Evolutionary conservation across 495 filamentous ascomycete species (phyloP).

Genomic region (Alectoria sarmentosa): DNA sequence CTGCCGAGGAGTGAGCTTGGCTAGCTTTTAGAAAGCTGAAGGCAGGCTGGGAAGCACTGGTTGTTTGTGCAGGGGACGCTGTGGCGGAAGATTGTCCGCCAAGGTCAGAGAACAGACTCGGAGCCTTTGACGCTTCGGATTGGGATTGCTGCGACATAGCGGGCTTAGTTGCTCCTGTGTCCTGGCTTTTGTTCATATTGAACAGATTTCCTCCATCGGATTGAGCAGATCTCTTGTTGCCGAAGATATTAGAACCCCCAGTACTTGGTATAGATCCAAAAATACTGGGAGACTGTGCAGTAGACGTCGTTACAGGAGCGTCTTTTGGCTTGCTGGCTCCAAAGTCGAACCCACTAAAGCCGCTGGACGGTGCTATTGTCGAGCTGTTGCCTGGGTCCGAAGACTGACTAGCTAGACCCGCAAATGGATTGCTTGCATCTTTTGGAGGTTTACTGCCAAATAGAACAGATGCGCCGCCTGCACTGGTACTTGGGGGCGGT

Average conservation of each 20-base stretch:
- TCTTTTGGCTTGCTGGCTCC: conserved; percentile 5
- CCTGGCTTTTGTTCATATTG: conserved; percentile 20
- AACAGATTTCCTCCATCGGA: conserved; percentile 18
- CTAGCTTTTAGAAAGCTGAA: conserved; percentile 19
- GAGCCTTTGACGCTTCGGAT: conserved; percentile 9
- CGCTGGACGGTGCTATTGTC: conserved; percentile 19
- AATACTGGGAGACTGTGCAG: conserved; percentile 9
- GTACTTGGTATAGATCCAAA: conserved; percentile 18
- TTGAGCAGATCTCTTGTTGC: conserved; percentile 22
- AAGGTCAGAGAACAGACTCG: conserved; percentile 30
- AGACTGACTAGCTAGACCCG: not conserved
- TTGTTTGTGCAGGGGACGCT: conserved; percentile 35
- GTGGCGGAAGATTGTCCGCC: conserved; percentile 34
- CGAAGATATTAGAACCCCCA: conserved; percentile 20
- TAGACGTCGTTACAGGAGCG: conserved; percentile 5
- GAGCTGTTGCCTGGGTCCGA: not conserved
- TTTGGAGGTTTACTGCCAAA: conserved; percentile 16
- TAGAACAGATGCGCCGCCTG: conserved; percentile 11
- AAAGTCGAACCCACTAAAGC: conserved; percentile 16
- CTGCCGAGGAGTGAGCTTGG: conserved; percentile 13
- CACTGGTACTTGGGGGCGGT: conserved; percentile 28
- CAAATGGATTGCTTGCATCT: conserved; percentile 13
- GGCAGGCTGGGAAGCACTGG: conserved; percentile 24
- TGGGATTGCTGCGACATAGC: conserved; percentile 11
- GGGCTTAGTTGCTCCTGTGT: not conserved